Evolutionary conservation across 148 eudicot genomes (phyloP).

Genomic region (Arctostaphylos glauca): DNA sequence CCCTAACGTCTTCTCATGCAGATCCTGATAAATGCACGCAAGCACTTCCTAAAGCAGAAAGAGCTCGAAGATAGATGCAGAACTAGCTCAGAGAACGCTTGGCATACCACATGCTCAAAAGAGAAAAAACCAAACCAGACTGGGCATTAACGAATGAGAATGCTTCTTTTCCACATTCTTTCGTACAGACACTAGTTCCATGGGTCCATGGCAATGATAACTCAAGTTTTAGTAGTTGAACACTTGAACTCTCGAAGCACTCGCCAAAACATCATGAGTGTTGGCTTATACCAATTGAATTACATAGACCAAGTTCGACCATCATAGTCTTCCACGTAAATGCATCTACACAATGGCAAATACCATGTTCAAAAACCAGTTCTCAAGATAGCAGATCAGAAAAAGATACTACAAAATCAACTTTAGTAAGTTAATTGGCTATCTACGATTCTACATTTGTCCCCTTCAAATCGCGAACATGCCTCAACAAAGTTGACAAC

Average conservation of each 20-base stretch:
- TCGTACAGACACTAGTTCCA: not conserved
- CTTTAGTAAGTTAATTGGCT: not conserved
- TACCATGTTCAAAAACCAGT: not conserved
- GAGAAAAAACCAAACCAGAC: not conserved
- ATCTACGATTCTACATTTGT: not conserved
- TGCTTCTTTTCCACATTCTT: not conserved
- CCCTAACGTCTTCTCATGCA: too few relatives aligned
- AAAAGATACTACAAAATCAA: not conserved
- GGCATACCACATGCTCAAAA: too few relatives aligned
- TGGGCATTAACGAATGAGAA: constrained; percentile 1
- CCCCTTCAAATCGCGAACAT: not conserved
- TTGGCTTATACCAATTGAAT: too few relatives aligned
- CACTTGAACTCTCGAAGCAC: not conserved
- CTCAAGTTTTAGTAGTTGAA: not conserved
- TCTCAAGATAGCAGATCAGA: not conserved
- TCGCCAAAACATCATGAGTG: too few relatives aligned
- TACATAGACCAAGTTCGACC: not conserved
- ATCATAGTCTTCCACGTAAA: not conserved
- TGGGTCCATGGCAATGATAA: not conserved
- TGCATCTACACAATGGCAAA: not conserved
- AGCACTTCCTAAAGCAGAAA: too few relatives aligned
- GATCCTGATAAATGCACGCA: too few relatives aligned
- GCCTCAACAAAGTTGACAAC: not conserved
- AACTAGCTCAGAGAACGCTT: too few relatives aligned
- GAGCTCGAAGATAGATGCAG: too few relatives aligned